Conservation (phyloP, 345 rosid species). For the Toxicodendron radicans region DNA sequence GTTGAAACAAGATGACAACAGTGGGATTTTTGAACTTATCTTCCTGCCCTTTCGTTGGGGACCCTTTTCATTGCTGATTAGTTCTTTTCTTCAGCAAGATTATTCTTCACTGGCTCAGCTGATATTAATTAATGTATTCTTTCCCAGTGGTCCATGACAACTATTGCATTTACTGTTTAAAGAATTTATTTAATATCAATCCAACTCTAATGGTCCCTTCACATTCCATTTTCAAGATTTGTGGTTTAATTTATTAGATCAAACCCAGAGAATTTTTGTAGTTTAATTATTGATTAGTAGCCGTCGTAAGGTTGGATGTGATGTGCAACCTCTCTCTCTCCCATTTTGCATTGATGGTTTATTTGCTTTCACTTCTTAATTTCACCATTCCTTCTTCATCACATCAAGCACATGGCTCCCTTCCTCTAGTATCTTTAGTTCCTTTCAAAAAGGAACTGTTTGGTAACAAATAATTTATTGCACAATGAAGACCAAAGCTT, state of each 20-base stretch:
- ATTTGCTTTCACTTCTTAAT: slow-evolving; percentile 10
- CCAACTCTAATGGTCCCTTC: slow-evolving; percentile 28
- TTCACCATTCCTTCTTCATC: slow-evolving; percentile 4
- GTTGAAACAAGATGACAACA: slow-evolving; percentile 4
- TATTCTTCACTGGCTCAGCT: neutral
- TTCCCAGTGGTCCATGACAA: slow-evolving; percentile 26
- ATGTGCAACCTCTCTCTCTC: slow-evolving; percentile 10
- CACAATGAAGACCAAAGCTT: neutral
- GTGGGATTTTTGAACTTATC: slow-evolving; percentile 6
- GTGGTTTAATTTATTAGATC: neutral
- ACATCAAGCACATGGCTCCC: slow-evolving; percentile 8
- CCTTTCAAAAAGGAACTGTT: slow-evolving; percentile 1
- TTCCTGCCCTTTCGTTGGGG: slow-evolving; percentile 1
- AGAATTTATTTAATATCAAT: slow-evolving; percentile 3
- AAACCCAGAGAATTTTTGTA: slow-evolving; percentile 2
- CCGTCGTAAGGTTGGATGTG: slow-evolving; percentile 20
- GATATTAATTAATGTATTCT: neutral
- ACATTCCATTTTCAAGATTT: slow-evolving; percentile 21
- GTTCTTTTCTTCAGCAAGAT: neutral
- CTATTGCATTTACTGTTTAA: slow-evolving; percentile 7
- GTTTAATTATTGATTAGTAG: slow-evolving; percentile 1
- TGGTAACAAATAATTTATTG: neutral
- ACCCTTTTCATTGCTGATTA: neutral
- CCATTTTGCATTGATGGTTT: slow-evolving; percentile 5
- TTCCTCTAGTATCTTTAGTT: neutral